Evolutionary conservation across 2,329 filamentous ascomycete genomes (phyloP).

Genomic region (Colletotrichum cordylinicola): DNA sequence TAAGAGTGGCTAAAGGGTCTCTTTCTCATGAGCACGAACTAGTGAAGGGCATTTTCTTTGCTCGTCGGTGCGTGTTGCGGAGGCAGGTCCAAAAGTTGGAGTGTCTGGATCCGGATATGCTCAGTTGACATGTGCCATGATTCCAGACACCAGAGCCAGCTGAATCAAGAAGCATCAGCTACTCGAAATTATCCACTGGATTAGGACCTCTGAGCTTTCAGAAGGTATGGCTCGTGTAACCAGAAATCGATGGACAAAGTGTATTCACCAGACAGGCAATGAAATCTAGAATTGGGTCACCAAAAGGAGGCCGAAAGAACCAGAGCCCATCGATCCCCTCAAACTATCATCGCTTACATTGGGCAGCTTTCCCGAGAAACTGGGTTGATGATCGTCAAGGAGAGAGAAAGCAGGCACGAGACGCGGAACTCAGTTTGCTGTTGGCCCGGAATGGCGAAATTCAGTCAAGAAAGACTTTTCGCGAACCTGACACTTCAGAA

Average conservation of each 20-base stretch:
- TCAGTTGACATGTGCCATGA: background rate
- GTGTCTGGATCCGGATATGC: background rate
- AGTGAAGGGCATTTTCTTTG: background rate
- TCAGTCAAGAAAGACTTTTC: background rate
- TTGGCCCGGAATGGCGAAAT: background rate
- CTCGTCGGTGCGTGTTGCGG: background rate
- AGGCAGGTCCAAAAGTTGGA: background rate
- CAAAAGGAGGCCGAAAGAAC: background rate
- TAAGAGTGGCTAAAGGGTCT: fast-evolving
- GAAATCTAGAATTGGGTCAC: background rate
- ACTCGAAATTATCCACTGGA: background rate
- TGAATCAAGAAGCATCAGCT: background rate
- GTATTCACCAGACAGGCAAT: background rate
- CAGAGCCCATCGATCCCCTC: fast-evolving
- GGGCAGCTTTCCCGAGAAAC: background rate
- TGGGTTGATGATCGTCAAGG: fast-evolving
- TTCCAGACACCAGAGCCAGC: background rate
- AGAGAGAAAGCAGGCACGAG: background rate
- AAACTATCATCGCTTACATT: background rate
- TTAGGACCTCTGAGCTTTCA: background rate
- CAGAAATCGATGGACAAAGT: background rate
- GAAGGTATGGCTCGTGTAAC: background rate
- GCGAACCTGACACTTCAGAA: fast-evolving
- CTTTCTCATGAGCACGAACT: background rate
- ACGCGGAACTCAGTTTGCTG: background rate